Evolutionary conservation across 768 basidiomycete species (phyloP).

Genomic region (Pleurotus citrinopileatus): DNA sequence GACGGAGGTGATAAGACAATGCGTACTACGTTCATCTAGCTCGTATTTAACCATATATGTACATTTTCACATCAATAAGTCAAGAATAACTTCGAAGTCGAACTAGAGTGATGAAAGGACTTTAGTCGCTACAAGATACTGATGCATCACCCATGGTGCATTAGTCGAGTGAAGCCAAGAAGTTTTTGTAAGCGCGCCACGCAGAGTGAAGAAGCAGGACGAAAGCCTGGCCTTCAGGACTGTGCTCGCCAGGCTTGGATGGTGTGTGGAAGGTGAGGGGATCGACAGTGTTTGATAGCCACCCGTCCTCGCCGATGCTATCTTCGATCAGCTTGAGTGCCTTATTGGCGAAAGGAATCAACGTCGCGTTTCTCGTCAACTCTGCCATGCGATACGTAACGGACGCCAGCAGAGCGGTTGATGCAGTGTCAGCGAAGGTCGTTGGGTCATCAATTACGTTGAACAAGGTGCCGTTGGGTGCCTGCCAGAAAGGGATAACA

Average conservation of each 20-base stretch:
- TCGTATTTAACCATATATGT: neutral
- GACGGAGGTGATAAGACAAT: neutral
- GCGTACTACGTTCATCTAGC: neutral
- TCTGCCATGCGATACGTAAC: conserved; percentile 52
- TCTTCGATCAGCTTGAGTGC: conserved; percentile 34
- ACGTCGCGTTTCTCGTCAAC: conserved; percentile 31
- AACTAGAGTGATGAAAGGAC: too few relatives aligned
- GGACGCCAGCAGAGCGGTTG: conserved; percentile 57
- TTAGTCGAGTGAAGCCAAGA: conserved; percentile 1
- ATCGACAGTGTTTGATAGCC: conserved; percentile 46
- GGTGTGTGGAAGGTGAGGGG: conserved; percentile 46
- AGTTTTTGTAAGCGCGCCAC: conserved; percentile 19
- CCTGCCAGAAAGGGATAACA: conserved; percentile 22
- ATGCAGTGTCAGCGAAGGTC: conserved; percentile 53
- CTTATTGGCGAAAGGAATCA: conserved; percentile 29
- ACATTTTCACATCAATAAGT: conserved; percentile 9
- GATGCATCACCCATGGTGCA: too few relatives aligned
- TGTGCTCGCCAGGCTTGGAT: conserved; percentile 30
- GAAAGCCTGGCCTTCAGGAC: conserved; percentile 62
- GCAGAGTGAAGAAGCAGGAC: conserved; percentile 52
- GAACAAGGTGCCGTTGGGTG: conserved; percentile 40
- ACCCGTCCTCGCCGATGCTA: conserved; percentile 37
- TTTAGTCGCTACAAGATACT: too few relatives aligned
- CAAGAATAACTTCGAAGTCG: conserved; percentile 9
- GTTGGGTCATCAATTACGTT: conserved; percentile 49